A percentile compares a stretch with the other conserved stretches of the same genome.
Evolutionary conservation across 2,329 filamentous ascomycete species (phyloP).

Genomic region (Gaeumannomyces tritici): DNA sequence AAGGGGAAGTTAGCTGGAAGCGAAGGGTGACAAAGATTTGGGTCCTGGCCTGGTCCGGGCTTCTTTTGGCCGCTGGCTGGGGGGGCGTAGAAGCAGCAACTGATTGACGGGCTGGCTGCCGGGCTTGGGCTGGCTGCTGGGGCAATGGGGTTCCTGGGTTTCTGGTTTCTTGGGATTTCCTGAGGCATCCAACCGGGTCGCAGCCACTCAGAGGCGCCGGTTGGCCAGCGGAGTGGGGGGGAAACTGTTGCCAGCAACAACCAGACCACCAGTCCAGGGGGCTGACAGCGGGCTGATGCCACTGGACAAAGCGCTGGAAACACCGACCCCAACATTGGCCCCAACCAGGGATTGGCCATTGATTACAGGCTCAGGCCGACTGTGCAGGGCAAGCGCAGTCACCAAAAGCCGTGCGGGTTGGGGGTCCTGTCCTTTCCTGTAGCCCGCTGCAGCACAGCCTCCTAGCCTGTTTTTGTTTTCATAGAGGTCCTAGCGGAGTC

Average conservation of each 20-base stretch:
- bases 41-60: background rate
- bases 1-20: background rate
- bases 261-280: constrained; percentile 2
- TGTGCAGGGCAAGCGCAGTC: background rate
- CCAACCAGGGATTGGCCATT: background rate
- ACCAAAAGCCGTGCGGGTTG: background rate
- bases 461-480: background rate
- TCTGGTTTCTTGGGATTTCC: background rate
- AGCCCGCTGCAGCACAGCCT: background rate
- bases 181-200: background rate
- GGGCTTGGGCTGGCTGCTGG: background rate
- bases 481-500: background rate
- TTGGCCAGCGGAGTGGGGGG: background rate
- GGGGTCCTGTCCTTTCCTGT: too few species aligned
- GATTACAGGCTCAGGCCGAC: background rate
- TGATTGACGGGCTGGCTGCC: background rate
- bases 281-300: background rate
- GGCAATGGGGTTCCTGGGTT: background rate
- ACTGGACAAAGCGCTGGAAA: background rate
- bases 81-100: background rate
- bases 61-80: background rate
- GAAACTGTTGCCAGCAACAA: background rate
- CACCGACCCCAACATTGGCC: too few species aligned
- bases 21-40: constrained; percentile 1
- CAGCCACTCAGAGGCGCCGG: background rate